Conservation (phyloP, 768 basidiomycete genomes). For the Gelatoporia subvermispora region DNA sequence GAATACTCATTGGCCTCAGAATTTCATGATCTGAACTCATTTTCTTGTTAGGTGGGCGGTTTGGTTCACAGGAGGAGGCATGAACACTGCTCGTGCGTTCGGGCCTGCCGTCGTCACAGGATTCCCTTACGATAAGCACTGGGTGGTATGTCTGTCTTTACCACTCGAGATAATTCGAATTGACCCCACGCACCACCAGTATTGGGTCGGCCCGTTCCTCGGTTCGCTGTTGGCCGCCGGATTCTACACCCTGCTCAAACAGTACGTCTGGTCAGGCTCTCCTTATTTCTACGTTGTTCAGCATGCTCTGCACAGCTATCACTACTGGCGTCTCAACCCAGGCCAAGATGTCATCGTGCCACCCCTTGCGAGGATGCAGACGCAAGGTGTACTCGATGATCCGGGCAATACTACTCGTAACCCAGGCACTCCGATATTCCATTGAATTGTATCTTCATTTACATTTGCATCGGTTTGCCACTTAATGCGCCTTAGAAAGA, state of each 20-base stretch:
- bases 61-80: slow-evolving; percentile 57
- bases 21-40: neutral
- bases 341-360: slow-evolving; percentile 34
- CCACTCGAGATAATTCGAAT: neutral
- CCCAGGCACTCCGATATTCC: too few species aligned
- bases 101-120: slow-evolving; percentile 66
- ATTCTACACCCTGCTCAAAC: slow-evolving; percentile 56
- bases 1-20: slow-evolving; percentile 10
- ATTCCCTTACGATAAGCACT: slow-evolving; percentile 49
- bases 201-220: slow-evolving; percentile 68
- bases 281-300: neutral
- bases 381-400: too few species aligned
- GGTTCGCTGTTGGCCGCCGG: slow-evolving; percentile 56
- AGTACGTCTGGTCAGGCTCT: slow-evolving; percentile 24
- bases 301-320: neutral
- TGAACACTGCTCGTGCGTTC: slow-evolving; percentile 68
- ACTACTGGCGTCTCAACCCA: slow-evolving; percentile 50
- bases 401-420: too few species aligned
- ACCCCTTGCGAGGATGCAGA: too few species aligned
- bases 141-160: slow-evolving; percentile 46
- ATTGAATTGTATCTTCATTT: too few species aligned
- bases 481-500: too few species aligned
- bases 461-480: too few species aligned
- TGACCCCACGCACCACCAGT: slow-evolving; percentile 30
- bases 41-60: slow-evolving; percentile 44